Evolutionary conservation across 768 basidiomycete species (phyloP), one percentile per base, ranked within the genome.

Genomic region (Pulveroboletus sp.): DNA sequence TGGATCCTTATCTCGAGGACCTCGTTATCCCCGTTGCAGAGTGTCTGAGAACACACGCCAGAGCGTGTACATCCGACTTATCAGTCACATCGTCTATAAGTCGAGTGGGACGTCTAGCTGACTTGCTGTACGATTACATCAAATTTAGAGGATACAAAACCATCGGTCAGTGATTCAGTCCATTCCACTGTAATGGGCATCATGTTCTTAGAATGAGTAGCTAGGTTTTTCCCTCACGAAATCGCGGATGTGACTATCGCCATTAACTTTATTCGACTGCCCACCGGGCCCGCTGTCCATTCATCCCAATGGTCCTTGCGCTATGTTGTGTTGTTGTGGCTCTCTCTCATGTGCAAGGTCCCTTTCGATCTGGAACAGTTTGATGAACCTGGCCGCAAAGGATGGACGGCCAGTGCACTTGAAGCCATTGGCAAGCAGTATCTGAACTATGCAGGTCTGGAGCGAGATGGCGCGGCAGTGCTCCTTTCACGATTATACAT

Each of bases 141-240:
- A 97, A 93, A 66, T 89, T 82, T 44, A 78, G 96, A 46, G 93
- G 95, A 33, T 82, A 86, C 68, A 97, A 97, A 72, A 84, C 85
- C 1, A 87, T 95, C 71, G 83, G 95, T 95, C 59, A 73, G 84
- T 77, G 18, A 33, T 53, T 46, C 43, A 56, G 43, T 56, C 45
- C 39, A 21, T 41, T 43, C 7, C 26, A 9, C 17, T 36, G 21
- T 24, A 15, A 41, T 37, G 37, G 27, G n/a, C 51, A 41, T 46
- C 31, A 24, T 55, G 51, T 58, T 55, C 50, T 63, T n/a, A 60
- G 48, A 43, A 53, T 56, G 41, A 47, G 17, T 62, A 99, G 95
- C 87, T 54, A 84, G 90, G 55, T 93, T 88, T 68, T 96, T 99
- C 63, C 95, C 95, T 37, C 95, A 97, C 63, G 86, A 92, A 61